Evolutionary conservation across 345 rosid genomes (phyloP).

Genomic region (Eutrema heterophyllum): DNA sequence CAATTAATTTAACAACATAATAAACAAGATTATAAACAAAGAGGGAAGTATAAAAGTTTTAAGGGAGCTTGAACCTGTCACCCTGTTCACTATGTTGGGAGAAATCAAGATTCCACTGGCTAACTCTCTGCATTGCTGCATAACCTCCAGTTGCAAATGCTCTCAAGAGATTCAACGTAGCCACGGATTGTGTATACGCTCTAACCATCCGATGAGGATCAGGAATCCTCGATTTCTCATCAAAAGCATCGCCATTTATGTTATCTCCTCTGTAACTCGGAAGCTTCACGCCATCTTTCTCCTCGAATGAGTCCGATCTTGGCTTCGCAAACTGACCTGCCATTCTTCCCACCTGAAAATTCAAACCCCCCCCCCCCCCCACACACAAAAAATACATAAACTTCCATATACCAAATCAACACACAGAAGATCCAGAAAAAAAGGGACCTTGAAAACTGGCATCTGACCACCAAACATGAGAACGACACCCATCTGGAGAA

Average conservation of each 20-base stretch:
- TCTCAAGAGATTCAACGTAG: slow-evolving; percentile 58
- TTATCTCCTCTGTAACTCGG: slow-evolving; percentile 70
- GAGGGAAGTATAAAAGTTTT: background rate
- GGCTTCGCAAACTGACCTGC: slow-evolving; percentile 77
- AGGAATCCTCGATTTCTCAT: slow-evolving; percentile 58
- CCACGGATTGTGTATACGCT: slow-evolving; percentile 59
- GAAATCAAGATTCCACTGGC: slow-evolving; percentile 70
- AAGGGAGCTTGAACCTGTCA: slow-evolving; percentile 40
- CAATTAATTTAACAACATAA: background rate
- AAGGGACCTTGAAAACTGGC: slow-evolving; percentile 45
- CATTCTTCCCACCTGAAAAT: slow-evolving; percentile 52
- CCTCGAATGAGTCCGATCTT: slow-evolving; percentile 52
- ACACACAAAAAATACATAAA: background rate
- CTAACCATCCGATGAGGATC: slow-evolving; percentile 63
- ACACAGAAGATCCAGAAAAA: background rate
- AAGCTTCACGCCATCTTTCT: slow-evolving; percentile 52
- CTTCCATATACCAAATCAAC: background rate
- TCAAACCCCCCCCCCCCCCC: background rate
- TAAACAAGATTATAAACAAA: background rate
- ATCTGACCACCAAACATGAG: slow-evolving; percentile 66
- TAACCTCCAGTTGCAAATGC: slow-evolving; percentile 70
- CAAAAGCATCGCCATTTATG: slow-evolving; percentile 58
- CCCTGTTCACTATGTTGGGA: slow-evolving; percentile 59
- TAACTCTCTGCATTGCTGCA: slow-evolving; percentile 71
- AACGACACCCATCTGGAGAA: slow-evolving; percentile 66